phyloP scores from a whole-genome alignment of 208 protist genomes.

The Wallacemonas sp. region DNA sequence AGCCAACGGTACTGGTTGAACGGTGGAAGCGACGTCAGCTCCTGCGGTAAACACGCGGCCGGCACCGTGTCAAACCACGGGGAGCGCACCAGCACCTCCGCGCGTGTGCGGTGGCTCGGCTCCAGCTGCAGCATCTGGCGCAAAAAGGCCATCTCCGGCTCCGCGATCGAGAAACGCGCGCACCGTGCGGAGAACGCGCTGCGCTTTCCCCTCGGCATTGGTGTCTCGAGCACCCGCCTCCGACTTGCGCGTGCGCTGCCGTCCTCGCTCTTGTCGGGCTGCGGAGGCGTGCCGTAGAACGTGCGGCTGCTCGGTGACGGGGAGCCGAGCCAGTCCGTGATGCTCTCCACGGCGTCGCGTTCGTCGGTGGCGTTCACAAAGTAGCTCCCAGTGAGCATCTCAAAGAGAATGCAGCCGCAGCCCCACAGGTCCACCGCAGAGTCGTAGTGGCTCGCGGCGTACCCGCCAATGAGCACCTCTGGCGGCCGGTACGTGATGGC shows the following conservation, averaged over 20 bases:
- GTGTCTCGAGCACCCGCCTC: neutral
- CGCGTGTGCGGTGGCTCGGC: slow-evolving; percentile 53
- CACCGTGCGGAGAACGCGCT: slow-evolving; percentile 65
- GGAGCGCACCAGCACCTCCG: slow-evolving; percentile 58
- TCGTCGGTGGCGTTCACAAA: slow-evolving; percentile 83
- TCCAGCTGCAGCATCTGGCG: slow-evolving; percentile 77
- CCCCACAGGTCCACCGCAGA: slow-evolving; percentile 95
- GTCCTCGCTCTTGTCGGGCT: neutral
- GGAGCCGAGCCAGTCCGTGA: slow-evolving; percentile 81
- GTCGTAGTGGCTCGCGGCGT: slow-evolving; percentile 74
- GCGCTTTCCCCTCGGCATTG: slow-evolving; percentile 26
- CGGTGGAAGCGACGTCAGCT: slow-evolving; percentile 52
- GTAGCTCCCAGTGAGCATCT: slow-evolving; percentile 96
- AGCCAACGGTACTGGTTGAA: slow-evolving; percentile 76
- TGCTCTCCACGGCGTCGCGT: slow-evolving; percentile 54
- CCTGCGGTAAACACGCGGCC: slow-evolving; percentile 46
- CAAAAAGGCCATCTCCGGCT: slow-evolving; percentile 55
- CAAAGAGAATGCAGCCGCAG: slow-evolving; percentile 97
- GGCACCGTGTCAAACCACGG: slow-evolving; percentile 72
- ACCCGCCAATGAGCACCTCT: slow-evolving; percentile 65
- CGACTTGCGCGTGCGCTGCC: neutral
- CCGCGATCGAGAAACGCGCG: slow-evolving; percentile 34
- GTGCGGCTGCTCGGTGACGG: slow-evolving; percentile 40
- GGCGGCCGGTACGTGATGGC: slow-evolving; percentile 72
- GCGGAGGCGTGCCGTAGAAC: slow-evolving; percentile 37